phyloP scores from a whole-genome alignment of 2,329 filamentous ascomycete species.

The Teratosphaeria epicoccoides region DNA sequence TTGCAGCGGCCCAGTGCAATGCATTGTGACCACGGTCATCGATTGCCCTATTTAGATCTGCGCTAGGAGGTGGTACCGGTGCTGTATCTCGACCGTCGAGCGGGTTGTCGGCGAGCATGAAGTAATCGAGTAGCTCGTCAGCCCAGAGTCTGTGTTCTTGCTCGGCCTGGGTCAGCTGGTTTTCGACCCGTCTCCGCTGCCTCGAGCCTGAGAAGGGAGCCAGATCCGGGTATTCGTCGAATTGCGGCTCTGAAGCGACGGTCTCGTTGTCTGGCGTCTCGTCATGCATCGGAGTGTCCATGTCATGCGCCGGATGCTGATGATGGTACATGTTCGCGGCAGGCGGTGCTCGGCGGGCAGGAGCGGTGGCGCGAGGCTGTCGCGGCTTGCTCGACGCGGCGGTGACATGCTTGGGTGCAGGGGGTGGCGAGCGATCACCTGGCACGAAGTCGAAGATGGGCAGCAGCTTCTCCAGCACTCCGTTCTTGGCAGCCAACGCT shows the following conservation, averaged over 20 bases:
- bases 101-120: conserved; percentile 51
- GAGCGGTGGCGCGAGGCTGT: conserved; percentile 44
- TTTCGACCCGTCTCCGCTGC: conserved; percentile 71
- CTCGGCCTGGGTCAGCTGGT: conserved; percentile 48
- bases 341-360: conserved; percentile 22
- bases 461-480: conserved; percentile 68
- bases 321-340: background rate
- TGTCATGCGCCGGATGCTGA: conserved; percentile 18
- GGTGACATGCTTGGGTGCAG: conserved; percentile 78
- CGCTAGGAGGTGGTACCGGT: conserved; percentile 75
- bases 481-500: conserved; percentile 74
- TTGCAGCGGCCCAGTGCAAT: conserved; percentile 92
- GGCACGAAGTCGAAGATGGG: conserved; percentile 84
- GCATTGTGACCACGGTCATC: conserved; percentile 88
- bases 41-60: conserved; percentile 84
- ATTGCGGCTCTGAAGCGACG: conserved; percentile 71
- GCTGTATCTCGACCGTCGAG: conserved; percentile 52
- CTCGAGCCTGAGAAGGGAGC: conserved; percentile 50
- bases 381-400: conserved; percentile 66
- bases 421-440: conserved; percentile 78
- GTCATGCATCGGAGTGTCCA: conserved; percentile 35
- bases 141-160: conserved; percentile 85
- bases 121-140: conserved; percentile 91
- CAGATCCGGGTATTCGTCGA: conserved; percentile 69
- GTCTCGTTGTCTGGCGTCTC: conserved; percentile 77